These are phyloP conservation scores for Diplocarpon rosae DNA, from an alignment of 2,329 filamentous ascomycete genomes.

Conservation along the genomic window DNA sequence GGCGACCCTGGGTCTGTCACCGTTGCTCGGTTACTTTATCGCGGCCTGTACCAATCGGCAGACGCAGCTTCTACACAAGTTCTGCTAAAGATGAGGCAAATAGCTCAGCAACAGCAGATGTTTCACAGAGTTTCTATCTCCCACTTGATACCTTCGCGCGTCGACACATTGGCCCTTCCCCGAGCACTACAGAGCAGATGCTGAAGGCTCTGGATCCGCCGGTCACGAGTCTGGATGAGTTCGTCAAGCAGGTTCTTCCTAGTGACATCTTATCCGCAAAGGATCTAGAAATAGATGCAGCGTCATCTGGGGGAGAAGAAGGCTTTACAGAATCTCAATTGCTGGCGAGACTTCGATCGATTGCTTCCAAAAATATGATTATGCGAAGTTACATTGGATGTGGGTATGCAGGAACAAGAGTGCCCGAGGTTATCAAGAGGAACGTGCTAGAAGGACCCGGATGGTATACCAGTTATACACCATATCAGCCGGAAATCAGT, in stretches of 20 bases:
- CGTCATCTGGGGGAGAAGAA: slow-evolving; percentile 27
- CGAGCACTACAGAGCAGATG: slow-evolving; percentile 63
- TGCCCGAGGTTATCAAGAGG: slow-evolving; percentile 81
- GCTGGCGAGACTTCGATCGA: slow-evolving; percentile 39
- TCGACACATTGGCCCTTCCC: slow-evolving; percentile 78
- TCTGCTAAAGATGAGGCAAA: slow-evolving; percentile 23
- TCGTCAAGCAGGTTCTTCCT: slow-evolving; percentile 76
- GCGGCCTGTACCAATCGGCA: slow-evolving; percentile 10
- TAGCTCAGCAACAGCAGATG: slow-evolving; percentile 10
- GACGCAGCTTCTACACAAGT: slow-evolving; percentile 26
- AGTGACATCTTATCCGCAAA: slow-evolving; percentile 62
- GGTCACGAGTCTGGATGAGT: slow-evolving; percentile 63
- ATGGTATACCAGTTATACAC: slow-evolving; percentile 98
- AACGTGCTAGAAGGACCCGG: slow-evolving; percentile 88
- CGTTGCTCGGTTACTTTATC: slow-evolving; percentile 12
- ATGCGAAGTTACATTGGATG: slow-evolving; percentile 66
- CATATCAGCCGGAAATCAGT: slow-evolving; percentile 95
- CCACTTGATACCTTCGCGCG: slow-evolving; percentile 54
- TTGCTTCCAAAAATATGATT: slow-evolving; percentile 48
- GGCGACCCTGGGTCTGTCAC: slow-evolving; percentile 18
- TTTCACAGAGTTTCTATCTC: slow-evolving; percentile 30
- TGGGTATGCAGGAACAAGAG: slow-evolving; percentile 80
- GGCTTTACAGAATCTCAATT: slow-evolving; percentile 46
- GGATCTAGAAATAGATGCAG: slow-evolving; percentile 43
- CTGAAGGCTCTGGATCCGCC: slow-evolving; percentile 68